Evolutionary conservation across 768 basidiomycete genomes (phyloP), one percentile per base, ranked within the genome.

Genomic region (Tulasnella sp.): DNA sequence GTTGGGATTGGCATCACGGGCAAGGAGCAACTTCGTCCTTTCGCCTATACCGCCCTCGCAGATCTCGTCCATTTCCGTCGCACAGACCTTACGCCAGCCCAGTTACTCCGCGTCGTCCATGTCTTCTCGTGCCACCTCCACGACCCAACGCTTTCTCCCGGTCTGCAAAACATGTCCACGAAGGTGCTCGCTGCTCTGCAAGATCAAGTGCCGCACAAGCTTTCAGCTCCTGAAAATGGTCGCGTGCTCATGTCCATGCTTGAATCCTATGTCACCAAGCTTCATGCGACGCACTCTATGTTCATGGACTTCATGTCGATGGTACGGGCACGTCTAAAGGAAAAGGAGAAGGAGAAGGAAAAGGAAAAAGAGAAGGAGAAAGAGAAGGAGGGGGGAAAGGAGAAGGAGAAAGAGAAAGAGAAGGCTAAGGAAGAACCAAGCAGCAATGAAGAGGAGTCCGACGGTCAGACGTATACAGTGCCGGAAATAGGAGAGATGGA

Each of bases 21-120:
- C 79, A 90, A 91, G 81, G 97, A 99, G 84, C 90, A 90, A 67
- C 87, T 97, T 52, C 87, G 93, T 74, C 89, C 92, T 1, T 87
- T 90, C 52, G 92, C 93, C 2, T 96, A 95, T 83, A 91, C 90
- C 77, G 91, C 93, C 68, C 89, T 97, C 7, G 95, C 95, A 39
- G 97, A 99, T 83, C 87, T 98, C 14, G 91, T 97, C 75, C 96
- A 98, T 81, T 94, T 97, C 81, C 87, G 96, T 76, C 91, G 94
- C 71, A 86, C 85, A 67, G 96, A 98, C 25, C 88, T 99, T 49
- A 89, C 89, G 1, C 85, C 91, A 5, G 82, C 87, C 11, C 96
- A 97, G 80, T 85, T 98, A 25, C 86, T 89, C 4, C 88, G 89
- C 22, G 89, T 97, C 76, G 89, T 95, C 34, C 89, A 92, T 79